Conservation (phyloP, 768 basidiomycete species). For the Lactarius akahatsu region DNA sequence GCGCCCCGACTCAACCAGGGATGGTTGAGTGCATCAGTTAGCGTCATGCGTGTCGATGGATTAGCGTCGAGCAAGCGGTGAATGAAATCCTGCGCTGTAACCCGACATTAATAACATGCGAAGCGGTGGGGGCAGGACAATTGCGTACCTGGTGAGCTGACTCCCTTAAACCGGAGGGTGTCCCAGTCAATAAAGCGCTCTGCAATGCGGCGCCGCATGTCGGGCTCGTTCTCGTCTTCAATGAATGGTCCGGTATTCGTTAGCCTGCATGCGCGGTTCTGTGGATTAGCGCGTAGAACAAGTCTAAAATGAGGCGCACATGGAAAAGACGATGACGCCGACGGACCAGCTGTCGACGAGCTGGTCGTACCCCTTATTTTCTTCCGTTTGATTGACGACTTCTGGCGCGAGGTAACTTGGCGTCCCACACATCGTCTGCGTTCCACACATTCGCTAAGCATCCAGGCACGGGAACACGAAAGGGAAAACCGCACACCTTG, state of each 20-base stretch:
- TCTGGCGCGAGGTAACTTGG: slow-evolving; percentile 94
- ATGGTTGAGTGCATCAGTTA: slow-evolving; percentile 66
- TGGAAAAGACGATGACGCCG: slow-evolving; percentile 91
- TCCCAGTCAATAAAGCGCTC: slow-evolving; percentile 25
- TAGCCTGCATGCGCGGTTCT: neutral
- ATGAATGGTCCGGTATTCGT: slow-evolving; percentile 8
- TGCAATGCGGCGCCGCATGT: slow-evolving; percentile 23
- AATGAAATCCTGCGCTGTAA: slow-evolving; percentile 66
- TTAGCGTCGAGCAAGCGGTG: slow-evolving; percentile 59
- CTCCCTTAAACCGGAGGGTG: neutral
- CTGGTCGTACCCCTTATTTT: slow-evolving; percentile 74
- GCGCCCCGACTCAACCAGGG: slow-evolving; percentile 58
- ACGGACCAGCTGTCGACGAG: slow-evolving; percentile 96
- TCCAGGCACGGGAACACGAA: neutral
- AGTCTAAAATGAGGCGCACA: slow-evolving; percentile 49
- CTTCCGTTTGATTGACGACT: slow-evolving; percentile 64
- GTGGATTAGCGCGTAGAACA: neutral
- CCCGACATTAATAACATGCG: slow-evolving; percentile 7
- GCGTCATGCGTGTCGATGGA: slow-evolving; percentile 67
- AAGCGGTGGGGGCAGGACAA: neutral
- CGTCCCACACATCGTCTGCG: slow-evolving; percentile 92
- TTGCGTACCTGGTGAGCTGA: slow-evolving; percentile 48
- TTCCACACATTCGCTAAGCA: neutral
- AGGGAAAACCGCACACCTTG: slow-evolving; percentile 44
- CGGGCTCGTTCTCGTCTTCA: slow-evolving; percentile 16